A percentile compares a stretch with the other conserved stretches of the same genome.
Conservation (phyloP, 192 early-diverging fungal genomes). For the Podila horticola region DNA sequence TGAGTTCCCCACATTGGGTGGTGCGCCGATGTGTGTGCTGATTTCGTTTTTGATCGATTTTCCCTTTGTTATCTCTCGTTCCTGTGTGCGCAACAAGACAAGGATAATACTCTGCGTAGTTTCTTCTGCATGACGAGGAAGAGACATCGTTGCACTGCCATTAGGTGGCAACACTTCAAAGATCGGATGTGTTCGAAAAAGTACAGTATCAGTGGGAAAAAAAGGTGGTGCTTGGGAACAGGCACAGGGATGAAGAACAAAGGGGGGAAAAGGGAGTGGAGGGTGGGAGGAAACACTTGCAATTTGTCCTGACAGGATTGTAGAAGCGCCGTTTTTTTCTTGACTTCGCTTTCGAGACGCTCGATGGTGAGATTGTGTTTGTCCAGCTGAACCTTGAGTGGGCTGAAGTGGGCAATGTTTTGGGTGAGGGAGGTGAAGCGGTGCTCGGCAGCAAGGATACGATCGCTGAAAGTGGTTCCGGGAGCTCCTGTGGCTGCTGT, state of each 20-base stretch:
- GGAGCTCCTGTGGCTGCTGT: background rate
- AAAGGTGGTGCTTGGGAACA: too few species aligned
- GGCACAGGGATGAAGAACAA: too few species aligned
- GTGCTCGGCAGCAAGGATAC: constrained; percentile 38
- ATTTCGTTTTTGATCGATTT: background rate
- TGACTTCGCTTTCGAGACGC: constrained; percentile 38
- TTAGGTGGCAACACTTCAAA: background rate
- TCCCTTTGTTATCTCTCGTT: constrained; percentile 1
- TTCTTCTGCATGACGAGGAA: background rate
- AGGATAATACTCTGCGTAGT: background rate
- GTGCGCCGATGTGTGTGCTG: too few species aligned
- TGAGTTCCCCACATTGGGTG: too few species aligned
- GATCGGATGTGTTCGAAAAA: background rate
- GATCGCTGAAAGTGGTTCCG: constrained; percentile 11
- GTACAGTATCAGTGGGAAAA: background rate
- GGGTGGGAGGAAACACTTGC: constrained; percentile 14
- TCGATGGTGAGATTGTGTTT: constrained; percentile 46
- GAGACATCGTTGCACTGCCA: background rate
- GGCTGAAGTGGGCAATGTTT: constrained; percentile 52
- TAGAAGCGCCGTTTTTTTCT: constrained; percentile 38
- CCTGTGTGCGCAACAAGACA: background rate
- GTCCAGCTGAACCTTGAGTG: constrained; percentile 41
- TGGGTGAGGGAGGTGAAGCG: constrained; percentile 43
- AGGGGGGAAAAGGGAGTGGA: background rate
- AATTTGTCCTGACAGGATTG: constrained; percentile 39